A percentile compares a stretch with the other conserved stretches of the same genome.
These are phyloP conservation scores for Austroboletus olivaceoglutinosus DNA, from an alignment of 1,284 basidiomycete species.

Conservation along the genomic window DNA sequence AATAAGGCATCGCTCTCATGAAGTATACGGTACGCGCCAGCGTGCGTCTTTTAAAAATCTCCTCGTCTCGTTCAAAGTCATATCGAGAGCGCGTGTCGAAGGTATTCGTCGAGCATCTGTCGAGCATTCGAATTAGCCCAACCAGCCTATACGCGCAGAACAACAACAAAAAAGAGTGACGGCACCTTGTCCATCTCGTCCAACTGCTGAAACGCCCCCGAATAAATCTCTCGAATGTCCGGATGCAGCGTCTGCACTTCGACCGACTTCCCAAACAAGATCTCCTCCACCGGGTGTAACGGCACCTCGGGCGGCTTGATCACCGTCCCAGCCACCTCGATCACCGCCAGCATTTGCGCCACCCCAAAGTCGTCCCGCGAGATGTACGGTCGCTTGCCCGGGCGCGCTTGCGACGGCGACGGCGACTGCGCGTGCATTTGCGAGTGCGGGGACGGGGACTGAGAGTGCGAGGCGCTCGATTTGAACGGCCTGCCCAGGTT, in stretches of 20 bases:
- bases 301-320: slow-evolving; percentile 24
- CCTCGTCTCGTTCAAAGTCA: slow-evolving; percentile 9
- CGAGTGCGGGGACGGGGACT: background rate
- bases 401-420: background rate
- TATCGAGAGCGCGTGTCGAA: slow-evolving; percentile 22
- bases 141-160: no score
- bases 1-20: no score
- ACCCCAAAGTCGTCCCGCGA: slow-evolving; percentile 84
- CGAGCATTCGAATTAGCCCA: no score
- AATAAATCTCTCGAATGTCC: slow-evolving; percentile 68
- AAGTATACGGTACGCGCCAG: no score
- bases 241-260: slow-evolving; percentile 68
- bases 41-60: no score
- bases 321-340: slow-evolving; percentile 58
- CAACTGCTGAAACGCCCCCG: slow-evolving; percentile 66
- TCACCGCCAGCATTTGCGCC: slow-evolving; percentile 78
- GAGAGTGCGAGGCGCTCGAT: background rate
- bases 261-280: slow-evolving; percentile 69
- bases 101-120: slow-evolving; percentile 38
- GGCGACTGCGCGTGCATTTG: background rate
- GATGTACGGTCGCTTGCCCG: slow-evolving; percentile 46
- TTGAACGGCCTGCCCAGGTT: slow-evolving; percentile 4
- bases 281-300: slow-evolving; percentile 63
- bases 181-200: slow-evolving; percentile 78
- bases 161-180: slow-evolving; percentile 5